Evolutionary conservation across 179 eudicot species (phyloP), one percentile per base, ranked within the genome.

Genomic region (Beta lomatogona): DNA sequence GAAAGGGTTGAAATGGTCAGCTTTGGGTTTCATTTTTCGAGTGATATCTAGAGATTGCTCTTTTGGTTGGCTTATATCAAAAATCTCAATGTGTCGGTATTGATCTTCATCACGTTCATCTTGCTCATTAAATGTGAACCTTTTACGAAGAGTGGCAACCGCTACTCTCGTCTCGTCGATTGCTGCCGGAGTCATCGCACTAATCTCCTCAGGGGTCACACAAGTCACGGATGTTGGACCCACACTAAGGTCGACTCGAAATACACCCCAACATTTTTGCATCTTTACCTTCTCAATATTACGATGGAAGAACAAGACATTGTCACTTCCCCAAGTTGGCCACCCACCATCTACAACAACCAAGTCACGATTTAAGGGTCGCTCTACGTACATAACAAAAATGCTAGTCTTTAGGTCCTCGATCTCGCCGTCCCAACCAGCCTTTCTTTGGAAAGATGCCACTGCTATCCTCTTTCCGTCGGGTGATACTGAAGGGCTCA

Each of bases 1-100:
- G 44, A 82, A 82, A 9, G 85, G 85, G 31, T 77, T 82, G 74
- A 70, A 82, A 57, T 83, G 85, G 28, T 83, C 85, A 55, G 75
- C 82, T 4, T n/a, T 11, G 3, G 82, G 85, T 25, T 58, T 73
- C 0, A 36, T 60, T 10, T 9, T 54, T 16, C n/a, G n/a, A 65
- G 85, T 82, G 31, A 82, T 59, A 10, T 44, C 15, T 9, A 77
- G 10, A 13, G 58, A 48, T 1, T 46, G 12, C 9, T 44, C 9
- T 4, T 45, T 10, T 58, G 61, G 61, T 3, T 21, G 8, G 41
- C 21, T 14, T 21, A 18, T 58, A 58, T 58, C 61, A 58, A 81
- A 81, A 28, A 81, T 46, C 69, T 81, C 76, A 55, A 81, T 66
- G 25, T 81, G 83, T 22, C 83, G 55, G 19, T 71, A 71, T 65